phyloP scores from a whole-genome alignment of 208 protist genomes.

The Crithidia bombi region DNA sequence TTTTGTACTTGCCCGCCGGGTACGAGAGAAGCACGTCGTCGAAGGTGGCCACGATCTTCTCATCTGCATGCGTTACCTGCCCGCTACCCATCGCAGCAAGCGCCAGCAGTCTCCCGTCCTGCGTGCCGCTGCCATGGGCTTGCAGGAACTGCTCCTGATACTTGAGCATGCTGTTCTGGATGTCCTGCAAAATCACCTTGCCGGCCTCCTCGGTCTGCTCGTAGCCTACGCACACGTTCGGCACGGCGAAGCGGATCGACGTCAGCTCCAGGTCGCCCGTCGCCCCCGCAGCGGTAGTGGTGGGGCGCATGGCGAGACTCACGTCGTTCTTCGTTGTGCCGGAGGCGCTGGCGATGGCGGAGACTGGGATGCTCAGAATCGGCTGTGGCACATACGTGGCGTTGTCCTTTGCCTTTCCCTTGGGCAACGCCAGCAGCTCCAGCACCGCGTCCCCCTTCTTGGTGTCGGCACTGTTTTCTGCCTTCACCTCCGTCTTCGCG shows the following conservation, averaged over 20 bases:
- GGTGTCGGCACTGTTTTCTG: conserved; percentile 24
- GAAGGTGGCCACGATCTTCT: conserved; percentile 71
- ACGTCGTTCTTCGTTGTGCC: conserved; percentile 87
- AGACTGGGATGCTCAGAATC: conserved; percentile 74
- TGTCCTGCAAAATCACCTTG: conserved; percentile 60
- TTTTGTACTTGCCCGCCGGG: conserved; percentile 82
- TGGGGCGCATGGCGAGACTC: conserved; percentile 61
- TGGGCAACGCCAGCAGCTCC: conserved; percentile 65
- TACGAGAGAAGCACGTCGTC: conserved; percentile 83
- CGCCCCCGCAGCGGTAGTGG: background rate
- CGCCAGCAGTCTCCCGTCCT: conserved; percentile 49
- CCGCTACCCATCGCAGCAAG: conserved; percentile 61
- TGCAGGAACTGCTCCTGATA: conserved; percentile 62
- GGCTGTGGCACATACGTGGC: conserved; percentile 53
- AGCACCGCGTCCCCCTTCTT: conserved; percentile 32
- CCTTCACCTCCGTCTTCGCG: conserved; percentile 34
- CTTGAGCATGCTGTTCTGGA: conserved; percentile 62
- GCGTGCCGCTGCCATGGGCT: conserved; percentile 38
- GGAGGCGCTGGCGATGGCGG: conserved; percentile 63
- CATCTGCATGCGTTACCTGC: conserved; percentile 51
- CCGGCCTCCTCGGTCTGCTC: conserved; percentile 87
- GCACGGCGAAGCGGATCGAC: conserved; percentile 83
- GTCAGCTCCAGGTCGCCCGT: conserved; percentile 60
- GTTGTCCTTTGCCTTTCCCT: conserved; percentile 53
- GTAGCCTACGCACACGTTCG: conserved; percentile 82